Percentiles rank a stretch among this genome's conserved stretches.
Evolutionary conservation across 1,284 basidiomycete species (phyloP).

Genomic region (Vanrija sp.): DNA sequence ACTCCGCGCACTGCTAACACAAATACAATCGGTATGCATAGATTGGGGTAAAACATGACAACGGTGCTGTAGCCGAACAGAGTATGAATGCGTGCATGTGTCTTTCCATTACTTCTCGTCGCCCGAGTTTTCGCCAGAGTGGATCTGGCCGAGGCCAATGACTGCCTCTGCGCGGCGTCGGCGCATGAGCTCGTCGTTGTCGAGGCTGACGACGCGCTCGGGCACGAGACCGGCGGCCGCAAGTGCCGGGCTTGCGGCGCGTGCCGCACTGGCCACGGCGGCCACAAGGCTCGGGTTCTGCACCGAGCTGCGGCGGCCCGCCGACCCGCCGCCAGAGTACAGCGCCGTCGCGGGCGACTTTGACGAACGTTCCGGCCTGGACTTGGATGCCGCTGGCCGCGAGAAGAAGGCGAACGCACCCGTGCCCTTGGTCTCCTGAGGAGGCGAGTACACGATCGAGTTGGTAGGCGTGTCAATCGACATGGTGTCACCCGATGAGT

Average conservation of each 20-base stretch:
- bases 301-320: background rate
- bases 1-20: too few relatives aligned
- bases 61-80: too few relatives aligned
- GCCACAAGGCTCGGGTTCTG: constrained; percentile 33
- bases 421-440: constrained; percentile 22
- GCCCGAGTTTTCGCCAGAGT: constrained; percentile 10
- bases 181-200: constrained; percentile 73
- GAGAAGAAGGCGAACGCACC: constrained; percentile 42
- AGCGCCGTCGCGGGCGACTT: constrained; percentile 9
- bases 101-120: background rate
- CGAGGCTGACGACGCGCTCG: constrained; percentile 59
- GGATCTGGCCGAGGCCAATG: constrained; percentile 46
- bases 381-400: background rate
- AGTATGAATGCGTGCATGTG: background rate
- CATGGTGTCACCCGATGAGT: constrained; percentile 36
- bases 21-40: too few relatives aligned
- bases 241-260: constrained; percentile 38
- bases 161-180: constrained; percentile 59
- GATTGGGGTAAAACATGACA: too few relatives aligned
- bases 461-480: constrained; percentile 27
- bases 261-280: constrained; percentile 34
- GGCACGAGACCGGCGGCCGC: constrained; percentile 38
- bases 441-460: background rate
- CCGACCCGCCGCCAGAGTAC: background rate
- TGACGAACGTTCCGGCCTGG: background rate